These are phyloP conservation scores for Russula earlei DNA, from an alignment of 768 basidiomycete genomes.

Conservation along the genomic window DNA sequence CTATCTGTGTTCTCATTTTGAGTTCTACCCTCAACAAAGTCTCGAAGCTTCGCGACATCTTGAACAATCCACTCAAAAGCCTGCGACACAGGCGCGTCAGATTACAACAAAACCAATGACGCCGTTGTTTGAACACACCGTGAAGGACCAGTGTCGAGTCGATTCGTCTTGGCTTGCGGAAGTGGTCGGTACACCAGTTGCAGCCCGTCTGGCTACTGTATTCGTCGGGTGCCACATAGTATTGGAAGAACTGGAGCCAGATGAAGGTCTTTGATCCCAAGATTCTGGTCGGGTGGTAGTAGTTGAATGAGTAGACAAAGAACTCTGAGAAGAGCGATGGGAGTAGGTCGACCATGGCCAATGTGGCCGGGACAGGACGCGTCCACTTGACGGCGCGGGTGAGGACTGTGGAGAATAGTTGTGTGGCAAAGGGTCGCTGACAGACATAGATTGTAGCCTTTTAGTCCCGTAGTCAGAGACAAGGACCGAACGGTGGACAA, in stretches of 20 bases:
- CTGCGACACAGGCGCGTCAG: slow-evolving; percentile 26
- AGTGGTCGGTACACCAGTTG: slow-evolving; percentile 11
- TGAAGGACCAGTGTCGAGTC: slow-evolving; percentile 57
- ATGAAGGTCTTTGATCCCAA: slow-evolving; percentile 25
- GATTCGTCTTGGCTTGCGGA: slow-evolving; percentile 33
- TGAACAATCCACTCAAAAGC: slow-evolving; percentile 67
- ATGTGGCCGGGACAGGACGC: slow-evolving; percentile 34
- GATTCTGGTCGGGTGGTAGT: slow-evolving; percentile 20
- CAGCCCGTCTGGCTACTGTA: slow-evolving; percentile 8
- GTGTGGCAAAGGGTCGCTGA: slow-evolving; percentile 8
- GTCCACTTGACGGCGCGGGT: slow-evolving; percentile 6
- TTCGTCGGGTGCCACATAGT: slow-evolving; percentile 20
- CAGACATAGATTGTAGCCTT: slow-evolving; percentile 5
- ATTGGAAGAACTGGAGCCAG: slow-evolving; percentile 21
- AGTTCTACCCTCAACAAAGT: slow-evolving; percentile 41
- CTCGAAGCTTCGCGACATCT: slow-evolving; percentile 45
- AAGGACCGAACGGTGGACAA: background rate
- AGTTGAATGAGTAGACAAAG: slow-evolving; percentile 24
- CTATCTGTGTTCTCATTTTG: slow-evolving; percentile 23
- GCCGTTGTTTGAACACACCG: slow-evolving; percentile 30
- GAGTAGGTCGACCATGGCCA: slow-evolving; percentile 46
- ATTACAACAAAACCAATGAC: background rate
- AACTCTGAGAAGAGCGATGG: slow-evolving; percentile 28
- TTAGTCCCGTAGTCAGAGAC: background rate
- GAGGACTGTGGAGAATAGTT: slow-evolving; percentile 14